Conservation (phyloP, 495 filamentous ascomycete genomes). For the Penicillium malachiteum region DNA sequence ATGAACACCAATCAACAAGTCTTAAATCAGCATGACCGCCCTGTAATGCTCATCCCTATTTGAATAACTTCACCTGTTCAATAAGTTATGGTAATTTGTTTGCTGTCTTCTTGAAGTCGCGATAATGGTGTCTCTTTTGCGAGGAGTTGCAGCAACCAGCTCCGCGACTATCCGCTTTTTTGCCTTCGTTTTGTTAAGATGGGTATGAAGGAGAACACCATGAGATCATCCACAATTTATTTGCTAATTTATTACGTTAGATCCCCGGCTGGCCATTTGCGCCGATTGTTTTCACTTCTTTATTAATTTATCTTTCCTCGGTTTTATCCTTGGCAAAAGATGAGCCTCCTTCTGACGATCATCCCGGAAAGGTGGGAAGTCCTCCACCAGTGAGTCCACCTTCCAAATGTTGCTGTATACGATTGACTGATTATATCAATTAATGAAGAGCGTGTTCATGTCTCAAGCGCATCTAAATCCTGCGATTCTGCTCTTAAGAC, state of each 20-base stretch:
- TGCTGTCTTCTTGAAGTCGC: not conserved
- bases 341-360: conserved; percentile 3
- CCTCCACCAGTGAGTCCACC: conserved; percentile 4
- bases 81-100: not conserved
- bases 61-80: not conserved
- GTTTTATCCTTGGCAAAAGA: conserved; percentile 44
- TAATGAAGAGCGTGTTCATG: not conserved
- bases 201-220: conserved; percentile 58
- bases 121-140: conserved; percentile 30
- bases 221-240: not conserved
- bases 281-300: conserved; percentile 64
- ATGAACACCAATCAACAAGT: not conserved
- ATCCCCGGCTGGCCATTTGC: conserved; percentile 64
- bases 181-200: conserved; percentile 79
- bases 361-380: conserved; percentile 8
- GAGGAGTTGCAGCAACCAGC: conserved; percentile 43
- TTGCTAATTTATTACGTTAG: conserved; percentile 29
- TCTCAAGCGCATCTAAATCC: conserved; percentile 2
- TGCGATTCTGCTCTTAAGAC: conserved; percentile 51
- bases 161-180: conserved; percentile 60
- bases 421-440: not conserved
- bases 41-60: not conserved
- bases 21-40: not conserved
- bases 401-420: not conserved
- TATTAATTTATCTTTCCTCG: conserved; percentile 70